Base-by-base conservation (phyloP, 305 asterid genomes). In the Fraxinus sp. region DNA sequence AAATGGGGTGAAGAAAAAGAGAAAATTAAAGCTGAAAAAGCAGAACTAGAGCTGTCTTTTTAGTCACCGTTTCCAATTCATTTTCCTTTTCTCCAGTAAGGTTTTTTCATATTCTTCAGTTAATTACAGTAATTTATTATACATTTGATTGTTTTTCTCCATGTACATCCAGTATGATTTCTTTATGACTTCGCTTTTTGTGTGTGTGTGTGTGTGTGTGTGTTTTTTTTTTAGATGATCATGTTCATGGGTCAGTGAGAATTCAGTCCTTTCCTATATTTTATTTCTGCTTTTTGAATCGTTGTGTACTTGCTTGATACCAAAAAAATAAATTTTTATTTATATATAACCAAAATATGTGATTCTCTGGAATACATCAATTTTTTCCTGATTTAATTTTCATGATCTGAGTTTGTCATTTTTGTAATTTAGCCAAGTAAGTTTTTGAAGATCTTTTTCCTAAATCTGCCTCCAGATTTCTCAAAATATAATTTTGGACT, bases 361-460 rank as follows among this genome's bases (percentile, higher is more conserved):
- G 13, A 22, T 59, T 59, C 70, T 59, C 70, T 59, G 70, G 28
- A 59, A 59, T 18, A 20, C 20, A 59, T 59, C 28, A 59, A 7
- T 0, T 14, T 7, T 59, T 20, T 20, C 26, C 30, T 57, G 78
- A 72, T n/a, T 78, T 80, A 80, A 74, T 16, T 82, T 64, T 43
- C 86, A 84, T 86, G 90, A 87, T 90, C 90, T 78, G 87, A 52
- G 83, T 79, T 79, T 72, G 14, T 0, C 73, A 0, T 52, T 76
- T 14, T 16, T 79, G 70, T 83, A 81, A 86, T 87, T 13, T 81
- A 46, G 71, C 33, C 89, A 83, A 86, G 86, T 82, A 82, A 52
- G 26, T 59, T 78, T 37, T 70, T 79, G 84, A 35, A 80, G 84
- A 79, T 62, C 62, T 75, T 73, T 13, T 77, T n/a, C 64, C 36